Conservation (phyloP, 208 protist genomes). For the Naegleria lovaniensis region DNA sequence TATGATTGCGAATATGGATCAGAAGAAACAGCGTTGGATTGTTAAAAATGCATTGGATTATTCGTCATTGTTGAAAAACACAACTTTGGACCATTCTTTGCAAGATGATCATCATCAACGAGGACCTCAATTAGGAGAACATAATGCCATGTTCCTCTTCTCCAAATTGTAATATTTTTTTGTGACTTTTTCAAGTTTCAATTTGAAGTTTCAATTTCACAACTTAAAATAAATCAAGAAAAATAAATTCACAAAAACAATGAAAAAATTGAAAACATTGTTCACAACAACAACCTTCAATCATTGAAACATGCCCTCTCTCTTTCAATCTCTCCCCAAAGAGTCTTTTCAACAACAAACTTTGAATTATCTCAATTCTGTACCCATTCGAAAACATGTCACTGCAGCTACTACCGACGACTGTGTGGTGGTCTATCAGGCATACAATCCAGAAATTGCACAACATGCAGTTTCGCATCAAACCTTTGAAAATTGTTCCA, state of each 20-base stretch:
- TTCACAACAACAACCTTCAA: too few relatives aligned
- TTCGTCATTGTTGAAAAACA: too few relatives aligned
- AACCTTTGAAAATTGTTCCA: background rate
- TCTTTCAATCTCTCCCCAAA: too few relatives aligned
- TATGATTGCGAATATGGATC: background rate
- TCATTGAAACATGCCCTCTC: too few relatives aligned
- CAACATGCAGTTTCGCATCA: conserved; percentile 10
- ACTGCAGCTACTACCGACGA: background rate
- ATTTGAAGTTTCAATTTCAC: too few relatives aligned
- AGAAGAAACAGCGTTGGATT: background rate
- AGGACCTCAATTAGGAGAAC: background rate
- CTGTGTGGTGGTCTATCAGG: conserved; percentile 9
- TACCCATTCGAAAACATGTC: background rate
- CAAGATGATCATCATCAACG: too few relatives aligned
- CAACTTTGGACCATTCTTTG: too few relatives aligned
- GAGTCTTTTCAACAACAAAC: too few relatives aligned
- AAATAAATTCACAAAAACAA: too few relatives aligned
- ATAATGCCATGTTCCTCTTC: background rate
- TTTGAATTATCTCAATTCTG: background rate
- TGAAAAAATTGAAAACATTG: too few relatives aligned
- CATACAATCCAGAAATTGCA: background rate
- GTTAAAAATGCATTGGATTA: background rate
- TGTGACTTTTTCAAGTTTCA: too few relatives aligned
- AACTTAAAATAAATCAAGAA: too few relatives aligned
- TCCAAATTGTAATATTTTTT: background rate